phyloP scores from a whole-genome alignment of 495 filamentous ascomycete genomes.

The Parmelia sp. region DNA sequence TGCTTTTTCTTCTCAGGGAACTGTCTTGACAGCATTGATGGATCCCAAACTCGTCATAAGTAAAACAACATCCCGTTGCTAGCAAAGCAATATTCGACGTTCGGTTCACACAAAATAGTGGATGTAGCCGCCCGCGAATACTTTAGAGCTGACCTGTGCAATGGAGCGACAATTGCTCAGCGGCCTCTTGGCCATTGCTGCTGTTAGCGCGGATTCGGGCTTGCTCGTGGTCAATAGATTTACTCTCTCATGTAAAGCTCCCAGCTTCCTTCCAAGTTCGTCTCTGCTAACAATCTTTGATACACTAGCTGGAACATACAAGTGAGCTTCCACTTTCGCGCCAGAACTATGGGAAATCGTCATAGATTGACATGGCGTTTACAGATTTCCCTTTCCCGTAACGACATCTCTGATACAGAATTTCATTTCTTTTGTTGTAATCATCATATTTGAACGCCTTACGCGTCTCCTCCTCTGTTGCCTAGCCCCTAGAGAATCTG shows the following conservation, averaged over 20 bases:
- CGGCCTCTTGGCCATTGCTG: slow-evolving; percentile 1
- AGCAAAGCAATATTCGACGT: too few species aligned
- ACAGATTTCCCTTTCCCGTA: slow-evolving; percentile 21
- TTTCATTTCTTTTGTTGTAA: slow-evolving; percentile 3
- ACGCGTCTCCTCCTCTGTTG: not conserved
- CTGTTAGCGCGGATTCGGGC: slow-evolving; percentile 9
- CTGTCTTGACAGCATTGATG: too few species aligned
- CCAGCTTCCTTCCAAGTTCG: too few species aligned
- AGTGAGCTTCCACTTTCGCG: slow-evolving; percentile 7
- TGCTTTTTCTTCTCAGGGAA: too few species aligned
- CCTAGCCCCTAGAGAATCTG: not conserved
- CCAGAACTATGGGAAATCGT: too few species aligned
- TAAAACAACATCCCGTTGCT: too few species aligned
- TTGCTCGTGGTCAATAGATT: slow-evolving; percentile 15
- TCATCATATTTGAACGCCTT: slow-evolving; percentile 7
- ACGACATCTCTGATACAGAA: slow-evolving; percentile 12
- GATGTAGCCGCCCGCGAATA: not conserved
- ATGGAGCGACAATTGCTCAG: slow-evolving; percentile 11
- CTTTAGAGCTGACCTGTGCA: not conserved
- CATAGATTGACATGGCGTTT: not conserved
- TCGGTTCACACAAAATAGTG: too few species aligned
- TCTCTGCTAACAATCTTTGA: not conserved
- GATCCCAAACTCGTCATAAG: too few species aligned
- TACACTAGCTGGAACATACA: slow-evolving; percentile 16
- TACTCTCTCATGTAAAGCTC: slow-evolving; percentile 8